Percentiles rank a stretch among this genome's conserved stretches.
phyloP scores from a whole-genome alignment of 2,329 filamentous ascomycete genomes.

The Proliferodiscus dingleyae region DNA sequence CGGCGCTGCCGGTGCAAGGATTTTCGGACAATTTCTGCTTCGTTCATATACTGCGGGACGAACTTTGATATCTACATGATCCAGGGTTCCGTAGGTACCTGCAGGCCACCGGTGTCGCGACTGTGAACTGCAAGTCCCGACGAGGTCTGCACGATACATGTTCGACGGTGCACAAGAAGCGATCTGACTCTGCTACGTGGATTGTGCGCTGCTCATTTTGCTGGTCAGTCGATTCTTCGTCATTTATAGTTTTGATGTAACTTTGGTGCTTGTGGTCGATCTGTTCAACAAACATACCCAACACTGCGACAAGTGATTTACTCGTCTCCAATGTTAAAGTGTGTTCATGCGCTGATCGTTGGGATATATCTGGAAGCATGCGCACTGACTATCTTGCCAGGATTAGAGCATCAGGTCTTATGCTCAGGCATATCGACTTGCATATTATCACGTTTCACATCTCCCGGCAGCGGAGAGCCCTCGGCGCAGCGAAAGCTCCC shows the following conservation, averaged over 20 bases:
- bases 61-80: conserved; percentile 3
- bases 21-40: conserved; percentile 20
- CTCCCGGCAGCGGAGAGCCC: conserved; percentile 14
- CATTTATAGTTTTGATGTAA: neutral
- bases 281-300: conserved; percentile 7
- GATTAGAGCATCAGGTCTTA: conserved; percentile 15
- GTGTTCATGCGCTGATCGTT: conserved; percentile 10
- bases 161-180: conserved; percentile 1
- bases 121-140: conserved; percentile 19
- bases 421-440: conserved; percentile 27
- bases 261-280: neutral
- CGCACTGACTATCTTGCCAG: conserved; percentile 22
- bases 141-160: conserved; percentile 6
- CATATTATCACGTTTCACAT: conserved; percentile 27
- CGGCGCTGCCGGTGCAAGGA: conserved; percentile 19
- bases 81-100: neutral
- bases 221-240: conserved; percentile 9
- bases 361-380: conserved; percentile 10
- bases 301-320: conserved; percentile 2
- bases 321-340: conserved; percentile 9
- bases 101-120: conserved; percentile 1
- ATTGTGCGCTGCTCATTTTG: conserved; percentile 4
- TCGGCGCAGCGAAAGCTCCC: conserved; percentile 5
- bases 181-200: conserved; percentile 3
- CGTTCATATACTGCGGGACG: conserved; percentile 13